Percentiles rank a stretch among this genome's conserved stretches.
Evolutionary conservation across 1,284 basidiomycete genomes (phyloP).

Genomic region (Cryptococcus maquisensis): DNA sequence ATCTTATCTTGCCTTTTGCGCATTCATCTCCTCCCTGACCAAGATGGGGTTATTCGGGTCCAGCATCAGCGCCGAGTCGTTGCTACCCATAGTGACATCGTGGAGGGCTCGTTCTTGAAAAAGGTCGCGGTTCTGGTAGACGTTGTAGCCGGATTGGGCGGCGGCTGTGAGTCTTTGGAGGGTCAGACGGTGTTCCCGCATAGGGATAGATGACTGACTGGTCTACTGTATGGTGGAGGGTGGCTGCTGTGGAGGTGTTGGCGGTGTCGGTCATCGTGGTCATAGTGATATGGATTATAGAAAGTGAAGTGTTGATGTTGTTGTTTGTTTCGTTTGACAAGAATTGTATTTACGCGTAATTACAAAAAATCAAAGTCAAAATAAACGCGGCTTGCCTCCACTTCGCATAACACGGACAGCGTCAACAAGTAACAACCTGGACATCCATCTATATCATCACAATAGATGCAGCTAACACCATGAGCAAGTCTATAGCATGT

Average conservation of each 20-base stretch:
- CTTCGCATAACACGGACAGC: not conserved
- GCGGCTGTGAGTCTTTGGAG: constrained; percentile 5
- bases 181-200: not conserved
- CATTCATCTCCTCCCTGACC: constrained; percentile 37
- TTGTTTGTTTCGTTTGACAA: not conserved
- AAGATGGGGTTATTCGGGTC: constrained; percentile 43
- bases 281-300: not conserved
- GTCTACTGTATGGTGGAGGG: constrained; percentile 21
- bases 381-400: constrained; percentile 9
- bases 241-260: constrained; percentile 3
- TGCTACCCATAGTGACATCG: constrained; percentile 27
- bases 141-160: constrained; percentile 17
- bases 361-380: not conserved
- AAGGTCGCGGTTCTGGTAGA: constrained; percentile 26
- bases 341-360: too few species aligned
- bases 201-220: constrained; percentile 12
- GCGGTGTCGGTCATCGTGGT: too few species aligned
- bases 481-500: constrained; percentile 11
- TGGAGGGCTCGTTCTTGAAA: constrained; percentile 33
- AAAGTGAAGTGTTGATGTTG: not conserved
- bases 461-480: not conserved
- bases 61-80: constrained; percentile 22
- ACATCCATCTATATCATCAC: not conserved
- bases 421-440: not conserved
- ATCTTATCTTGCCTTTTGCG: constrained; percentile 34